Evolutionary conservation across 2,329 filamentous ascomycete species (phyloP).

Genomic region (Fonsecaea monophora): DNA sequence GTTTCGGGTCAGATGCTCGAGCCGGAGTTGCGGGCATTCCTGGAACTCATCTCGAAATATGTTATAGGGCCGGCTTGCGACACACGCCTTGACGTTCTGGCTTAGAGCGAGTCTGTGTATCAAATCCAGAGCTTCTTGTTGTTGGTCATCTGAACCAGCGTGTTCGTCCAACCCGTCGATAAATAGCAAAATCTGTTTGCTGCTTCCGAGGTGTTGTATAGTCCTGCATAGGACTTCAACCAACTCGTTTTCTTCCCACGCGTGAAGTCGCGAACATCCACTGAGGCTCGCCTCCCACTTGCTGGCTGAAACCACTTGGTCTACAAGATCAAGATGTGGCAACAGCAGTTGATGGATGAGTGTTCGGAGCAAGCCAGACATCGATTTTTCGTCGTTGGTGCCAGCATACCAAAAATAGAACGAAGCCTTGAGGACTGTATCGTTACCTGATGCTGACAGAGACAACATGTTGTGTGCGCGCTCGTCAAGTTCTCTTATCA

Average conservation of each 20-base stretch:
- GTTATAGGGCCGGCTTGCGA: constrained; percentile 26
- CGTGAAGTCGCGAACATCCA: background rate
- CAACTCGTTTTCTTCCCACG: background rate
- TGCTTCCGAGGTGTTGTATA: background rate
- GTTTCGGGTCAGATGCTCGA: constrained; percentile 19
- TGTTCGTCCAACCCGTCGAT: constrained; percentile 29
- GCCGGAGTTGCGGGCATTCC: constrained; percentile 18
- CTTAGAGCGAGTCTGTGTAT: constrained; percentile 4
- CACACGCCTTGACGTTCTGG: constrained; percentile 20
- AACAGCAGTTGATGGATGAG: constrained; percentile 7
- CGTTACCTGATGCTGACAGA: background rate
- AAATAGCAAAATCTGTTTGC: constrained; percentile 17
- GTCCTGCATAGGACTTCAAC: background rate
- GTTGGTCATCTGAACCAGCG: constrained; percentile 15
- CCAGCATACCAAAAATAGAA: constrained; percentile 16
- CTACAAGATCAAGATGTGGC: background rate
- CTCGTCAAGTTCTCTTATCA: constrained; percentile 42
- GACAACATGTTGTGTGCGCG: background rate
- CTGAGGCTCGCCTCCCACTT: constrained; percentile 5
- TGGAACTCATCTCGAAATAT: constrained; percentile 25
- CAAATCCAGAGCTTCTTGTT: constrained; percentile 21
- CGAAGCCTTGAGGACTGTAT: background rate
- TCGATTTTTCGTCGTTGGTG: background rate
- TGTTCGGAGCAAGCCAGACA: background rate
- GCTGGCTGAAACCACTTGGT: background rate